Percentiles rank a stretch among this genome's conserved stretches.
Evolutionary conservation across 2,329 filamentous ascomycete genomes (phyloP).

Genomic region (Dactylellina cionopaga): DNA sequence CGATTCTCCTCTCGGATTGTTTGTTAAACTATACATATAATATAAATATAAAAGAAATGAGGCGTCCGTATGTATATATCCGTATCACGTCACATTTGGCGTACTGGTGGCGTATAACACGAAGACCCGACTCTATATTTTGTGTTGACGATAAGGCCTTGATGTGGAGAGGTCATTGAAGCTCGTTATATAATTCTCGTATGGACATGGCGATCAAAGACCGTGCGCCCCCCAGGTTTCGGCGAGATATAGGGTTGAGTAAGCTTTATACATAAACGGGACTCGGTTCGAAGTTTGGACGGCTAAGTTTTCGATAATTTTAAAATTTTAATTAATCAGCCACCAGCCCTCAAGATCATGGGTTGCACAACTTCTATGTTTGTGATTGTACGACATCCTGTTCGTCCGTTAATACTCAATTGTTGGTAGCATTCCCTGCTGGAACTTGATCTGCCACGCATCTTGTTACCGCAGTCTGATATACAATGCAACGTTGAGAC

Average conservation of each 20-base stretch:
- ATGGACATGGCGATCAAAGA: no score
- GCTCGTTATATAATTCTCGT: no score
- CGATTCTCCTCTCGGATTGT: no score
- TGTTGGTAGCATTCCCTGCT: constrained; percentile 41
- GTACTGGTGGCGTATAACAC: no score
- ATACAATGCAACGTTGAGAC: constrained; percentile 6
- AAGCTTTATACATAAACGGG: neutral
- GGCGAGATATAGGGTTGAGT: constrained; percentile 18
- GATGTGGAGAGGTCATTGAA: no score
- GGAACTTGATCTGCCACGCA: constrained; percentile 10
- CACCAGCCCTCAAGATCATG: constrained; percentile 20
- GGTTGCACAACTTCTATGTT: constrained; percentile 16
- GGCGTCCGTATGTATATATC: no score
- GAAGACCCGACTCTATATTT: no score
- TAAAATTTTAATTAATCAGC: constrained; percentile 28
- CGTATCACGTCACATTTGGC: no score
- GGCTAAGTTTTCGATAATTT: constrained; percentile 37
- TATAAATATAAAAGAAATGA: no score
- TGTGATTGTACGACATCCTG: constrained; percentile 18
- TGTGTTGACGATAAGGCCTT: no score
- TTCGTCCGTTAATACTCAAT: constrained; percentile 32
- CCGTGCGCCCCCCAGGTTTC: constrained; percentile 25
- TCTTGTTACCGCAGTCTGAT: constrained; percentile 10
- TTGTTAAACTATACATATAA: no score
- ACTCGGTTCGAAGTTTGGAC: constrained; percentile 25